Evolutionary conservation across 2,329 filamentous ascomycete species (phyloP).

Genomic region (Sclerotinia nivalis): DNA sequence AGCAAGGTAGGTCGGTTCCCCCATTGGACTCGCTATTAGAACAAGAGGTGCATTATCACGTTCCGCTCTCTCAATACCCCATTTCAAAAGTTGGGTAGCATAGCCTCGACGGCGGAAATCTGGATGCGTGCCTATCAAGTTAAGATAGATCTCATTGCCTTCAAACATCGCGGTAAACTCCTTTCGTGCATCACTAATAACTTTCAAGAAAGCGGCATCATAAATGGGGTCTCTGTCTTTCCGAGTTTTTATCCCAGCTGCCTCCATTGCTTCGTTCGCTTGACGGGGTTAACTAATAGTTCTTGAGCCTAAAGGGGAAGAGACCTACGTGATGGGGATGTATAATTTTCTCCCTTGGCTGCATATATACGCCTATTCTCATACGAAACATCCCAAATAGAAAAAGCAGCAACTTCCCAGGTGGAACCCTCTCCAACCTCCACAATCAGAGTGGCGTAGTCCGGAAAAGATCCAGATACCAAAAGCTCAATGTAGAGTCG

Average conservation of each 20-base stretch:
- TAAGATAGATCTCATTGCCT: conserved; percentile 3
- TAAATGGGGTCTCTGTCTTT: background rate
- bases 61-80: conserved; percentile 13
- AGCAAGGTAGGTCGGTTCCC: background rate
- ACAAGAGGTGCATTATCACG: conserved; percentile 13
- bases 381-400: conserved; percentile 12
- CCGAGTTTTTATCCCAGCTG: background rate
- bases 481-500: background rate
- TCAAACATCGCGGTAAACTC: background rate
- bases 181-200: background rate
- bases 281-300: background rate
- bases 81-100: background rate
- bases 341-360: background rate
- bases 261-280: background rate
- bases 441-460: background rate
- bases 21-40: background rate
- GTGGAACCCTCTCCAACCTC: background rate
- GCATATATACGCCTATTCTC: conserved; percentile 1
- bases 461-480: background rate
- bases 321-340: background rate
- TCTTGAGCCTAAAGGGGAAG: background rate
- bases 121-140: conserved; percentile 7
- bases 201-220: background rate
- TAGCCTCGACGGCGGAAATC: conserved; percentile 12
- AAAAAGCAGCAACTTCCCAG: background rate